phyloP scores from a whole-genome alignment of 352 stramenopile species.

The Phytopythium chamaehyphon region DNA sequence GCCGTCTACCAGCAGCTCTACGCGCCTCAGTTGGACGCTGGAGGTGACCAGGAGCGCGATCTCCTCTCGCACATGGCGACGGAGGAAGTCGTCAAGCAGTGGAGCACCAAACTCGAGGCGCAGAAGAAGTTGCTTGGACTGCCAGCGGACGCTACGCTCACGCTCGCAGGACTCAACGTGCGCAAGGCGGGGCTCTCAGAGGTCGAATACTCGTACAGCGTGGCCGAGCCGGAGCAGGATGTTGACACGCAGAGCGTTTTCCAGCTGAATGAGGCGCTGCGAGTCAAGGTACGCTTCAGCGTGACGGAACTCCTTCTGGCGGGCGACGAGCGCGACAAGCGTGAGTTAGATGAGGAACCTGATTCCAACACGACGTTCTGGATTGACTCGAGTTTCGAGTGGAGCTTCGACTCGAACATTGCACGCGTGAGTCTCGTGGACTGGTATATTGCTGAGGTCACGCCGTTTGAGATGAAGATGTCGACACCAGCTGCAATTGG shows the following conservation, averaged over 20 bases:
- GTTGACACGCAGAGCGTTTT: constrained; percentile 29
- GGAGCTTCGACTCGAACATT: constrained; percentile 43
- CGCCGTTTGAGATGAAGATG: constrained; percentile 23
- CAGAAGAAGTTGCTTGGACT: constrained; percentile 17
- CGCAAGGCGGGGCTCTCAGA: constrained; percentile 17
- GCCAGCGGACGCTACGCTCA: constrained; percentile 11
- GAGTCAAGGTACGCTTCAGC: constrained; percentile 31
- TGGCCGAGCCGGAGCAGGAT: constrained; percentile 13
- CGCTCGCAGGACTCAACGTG: constrained; percentile 26
- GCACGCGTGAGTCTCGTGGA: constrained; percentile 29
- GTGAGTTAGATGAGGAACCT: constrained; percentile 9
- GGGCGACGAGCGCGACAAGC: constrained; percentile 8
- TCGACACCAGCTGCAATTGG: constrained; percentile 3
- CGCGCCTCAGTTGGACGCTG: background rate
- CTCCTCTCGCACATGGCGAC: constrained; percentile 17
- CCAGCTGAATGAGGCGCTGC: constrained; percentile 34
- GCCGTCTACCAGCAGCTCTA: constrained; percentile 23
- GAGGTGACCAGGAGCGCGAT: background rate
- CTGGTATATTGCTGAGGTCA: constrained; percentile 29
- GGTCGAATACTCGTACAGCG: constrained; percentile 30
- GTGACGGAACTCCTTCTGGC: constrained; percentile 27
- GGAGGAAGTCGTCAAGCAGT: constrained; percentile 15
- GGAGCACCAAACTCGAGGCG: constrained; percentile 16
- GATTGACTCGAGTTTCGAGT: constrained; percentile 16
- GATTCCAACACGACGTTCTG: constrained; percentile 16